These are phyloP conservation scores for Boeremia exigua DNA, from an alignment of 2,329 filamentous ascomycete genomes.

Conservation along the genomic window DNA sequence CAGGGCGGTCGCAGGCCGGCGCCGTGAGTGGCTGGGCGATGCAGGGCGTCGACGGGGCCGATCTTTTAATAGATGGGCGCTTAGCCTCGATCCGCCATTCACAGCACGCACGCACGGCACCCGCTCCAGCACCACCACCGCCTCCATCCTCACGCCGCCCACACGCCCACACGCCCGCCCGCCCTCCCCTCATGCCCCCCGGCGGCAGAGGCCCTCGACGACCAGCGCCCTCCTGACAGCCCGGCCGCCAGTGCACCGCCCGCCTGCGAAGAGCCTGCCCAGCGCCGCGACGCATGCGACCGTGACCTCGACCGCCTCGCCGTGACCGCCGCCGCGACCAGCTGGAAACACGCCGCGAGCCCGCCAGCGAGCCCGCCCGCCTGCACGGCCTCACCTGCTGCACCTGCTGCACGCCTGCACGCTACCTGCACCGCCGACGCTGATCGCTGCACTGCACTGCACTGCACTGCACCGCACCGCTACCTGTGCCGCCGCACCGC, in stretches of 20 bases:
- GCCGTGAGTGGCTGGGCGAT: conserved; percentile 2
- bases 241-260: neutral
- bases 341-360: no score
- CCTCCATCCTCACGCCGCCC: no score
- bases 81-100: neutral
- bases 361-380: conserved; percentile 1
- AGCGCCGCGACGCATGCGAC: neutral
- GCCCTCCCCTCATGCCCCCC: conserved; percentile 11
- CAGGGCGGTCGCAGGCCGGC: neutral
- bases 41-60: conserved; percentile 1
- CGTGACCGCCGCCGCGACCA: neutral
- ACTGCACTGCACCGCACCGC: neutral
- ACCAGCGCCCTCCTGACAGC: conserved; percentile 4
- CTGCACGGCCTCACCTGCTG: no score
- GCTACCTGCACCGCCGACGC: neutral
- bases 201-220: conserved; percentile 5
- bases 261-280: neutral
- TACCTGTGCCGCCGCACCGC: neutral
- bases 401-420: neutral
- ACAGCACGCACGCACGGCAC: neutral
- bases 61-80: neutral
- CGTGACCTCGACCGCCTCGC: neutral
- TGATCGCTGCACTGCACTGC: neutral
- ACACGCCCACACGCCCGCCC: conserved; percentile 4
- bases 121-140: no score